Percentiles rank a stretch among this genome's conserved stretches.
Conservation (phyloP, 2,329 filamentous ascomycete genomes). For the Alternaria consortialis region DNA sequence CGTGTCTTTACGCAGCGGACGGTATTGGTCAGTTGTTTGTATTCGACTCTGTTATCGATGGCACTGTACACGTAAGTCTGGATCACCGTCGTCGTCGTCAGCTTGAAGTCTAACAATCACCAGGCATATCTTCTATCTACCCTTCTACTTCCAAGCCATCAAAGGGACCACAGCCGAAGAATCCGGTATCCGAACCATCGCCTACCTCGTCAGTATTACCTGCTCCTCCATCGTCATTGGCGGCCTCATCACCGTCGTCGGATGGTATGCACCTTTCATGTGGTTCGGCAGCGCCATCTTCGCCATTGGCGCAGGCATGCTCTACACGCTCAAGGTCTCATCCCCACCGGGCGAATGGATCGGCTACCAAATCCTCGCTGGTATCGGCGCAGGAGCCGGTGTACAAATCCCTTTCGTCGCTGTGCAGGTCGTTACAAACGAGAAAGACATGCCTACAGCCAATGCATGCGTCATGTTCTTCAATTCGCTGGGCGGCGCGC, state of each 20-base stretch:
- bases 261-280: slow-evolving; percentile 51
- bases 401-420: slow-evolving; percentile 58
- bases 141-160: slow-evolving; percentile 57
- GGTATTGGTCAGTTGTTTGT: slow-evolving; percentile 44
- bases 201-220: slow-evolving; percentile 45
- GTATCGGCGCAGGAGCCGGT: slow-evolving; percentile 53
- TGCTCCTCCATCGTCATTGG: slow-evolving; percentile 39
- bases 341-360: slow-evolving; percentile 47
- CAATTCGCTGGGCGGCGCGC: slow-evolving; percentile 71
- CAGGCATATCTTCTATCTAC: slow-evolving; percentile 52
- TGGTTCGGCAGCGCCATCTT: slow-evolving; percentile 47
- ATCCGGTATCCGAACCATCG: slow-evolving; percentile 47
- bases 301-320: slow-evolving; percentile 49
- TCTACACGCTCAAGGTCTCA: slow-evolving; percentile 47
- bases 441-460: slow-evolving; percentile 55
- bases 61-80: slow-evolving; percentile 46
- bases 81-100: background rate
- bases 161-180: slow-evolving; percentile 52
- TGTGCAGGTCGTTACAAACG: slow-evolving; percentile 53
- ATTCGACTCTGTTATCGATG: slow-evolving; percentile 50
- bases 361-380: slow-evolving; percentile 52
- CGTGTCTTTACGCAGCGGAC: slow-evolving; percentile 50
- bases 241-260: slow-evolving; percentile 37
- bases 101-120: background rate
- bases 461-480: slow-evolving; percentile 64